A percentile compares a stretch with the other conserved stretches of the same genome.
Evolutionary conservation across 140 eudicot genomes (phyloP).

Genomic region (Anethum foeniculum): DNA sequence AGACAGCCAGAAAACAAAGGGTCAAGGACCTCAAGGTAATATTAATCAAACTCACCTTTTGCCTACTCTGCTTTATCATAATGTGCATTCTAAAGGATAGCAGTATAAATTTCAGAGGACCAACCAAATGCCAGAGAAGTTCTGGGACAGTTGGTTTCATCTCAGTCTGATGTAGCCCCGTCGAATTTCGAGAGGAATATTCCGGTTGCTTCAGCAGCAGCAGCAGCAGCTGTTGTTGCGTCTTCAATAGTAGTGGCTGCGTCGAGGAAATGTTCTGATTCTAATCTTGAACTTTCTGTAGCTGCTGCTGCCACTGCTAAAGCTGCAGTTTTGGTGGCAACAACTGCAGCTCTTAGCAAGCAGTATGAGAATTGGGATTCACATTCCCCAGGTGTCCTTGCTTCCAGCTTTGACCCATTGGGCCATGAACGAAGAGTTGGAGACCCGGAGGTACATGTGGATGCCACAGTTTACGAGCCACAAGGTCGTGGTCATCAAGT

Average conservation of each 20-base stretch:
- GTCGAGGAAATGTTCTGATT: constrained; percentile 39
- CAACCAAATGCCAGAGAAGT: constrained; percentile 9
- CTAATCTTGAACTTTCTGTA: constrained; percentile 57
- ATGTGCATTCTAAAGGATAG: constrained; percentile 19
- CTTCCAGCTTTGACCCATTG: constrained; percentile 14
- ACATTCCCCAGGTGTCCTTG: constrained; percentile 30
- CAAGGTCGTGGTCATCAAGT: constrained; percentile 18
- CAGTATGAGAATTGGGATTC: constrained; percentile 43
- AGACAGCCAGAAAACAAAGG: constrained; percentile 19
- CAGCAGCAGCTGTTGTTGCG: constrained; percentile 90
- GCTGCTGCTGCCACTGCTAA: constrained; percentile 83
- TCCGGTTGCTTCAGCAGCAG: constrained; percentile 73
- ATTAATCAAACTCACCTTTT: background rate
- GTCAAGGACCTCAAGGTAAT: constrained; percentile 16
- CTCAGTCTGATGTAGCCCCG: constrained; percentile 36
- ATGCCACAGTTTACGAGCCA: constrained; percentile 22
- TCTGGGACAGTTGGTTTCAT: constrained; percentile 16
- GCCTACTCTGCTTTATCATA: constrained; percentile 10
- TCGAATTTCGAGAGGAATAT: constrained; percentile 30
- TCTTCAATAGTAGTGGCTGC: constrained; percentile 84
- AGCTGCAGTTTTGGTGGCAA: constrained; percentile 83
- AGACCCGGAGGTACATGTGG: constrained; percentile 6
- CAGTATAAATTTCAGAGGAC: constrained; percentile 2
- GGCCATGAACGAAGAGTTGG: constrained; percentile 32
- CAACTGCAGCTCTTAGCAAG: constrained; percentile 61